Percentiles rank a stretch among this genome's conserved stretches.
phyloP scores from a whole-genome alignment of 164 flowering plant genomes.

The Liriodendron chinense region DNA sequence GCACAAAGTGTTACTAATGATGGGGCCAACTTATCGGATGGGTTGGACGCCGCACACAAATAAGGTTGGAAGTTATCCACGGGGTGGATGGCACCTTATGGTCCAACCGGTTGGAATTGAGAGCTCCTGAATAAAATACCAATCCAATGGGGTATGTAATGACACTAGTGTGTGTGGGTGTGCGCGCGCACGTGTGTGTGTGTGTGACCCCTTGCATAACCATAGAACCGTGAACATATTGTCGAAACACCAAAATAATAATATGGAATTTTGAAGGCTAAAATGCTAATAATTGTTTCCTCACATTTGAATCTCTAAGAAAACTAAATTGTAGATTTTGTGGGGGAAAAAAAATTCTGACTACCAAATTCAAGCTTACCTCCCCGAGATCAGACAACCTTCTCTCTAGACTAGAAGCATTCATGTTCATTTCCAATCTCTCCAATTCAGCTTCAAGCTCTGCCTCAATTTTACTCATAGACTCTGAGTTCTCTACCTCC shows the following conservation, averaged over 20 bases:
- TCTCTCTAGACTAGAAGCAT: slow-evolving; percentile 35
- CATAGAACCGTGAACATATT: background rate
- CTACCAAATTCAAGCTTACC: slow-evolving; percentile 36
- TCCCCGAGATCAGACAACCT: slow-evolving; percentile 41
- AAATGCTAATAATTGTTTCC: background rate
- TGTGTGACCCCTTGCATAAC: background rate
- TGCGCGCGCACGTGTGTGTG: background rate
- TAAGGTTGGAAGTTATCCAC: too few species aligned
- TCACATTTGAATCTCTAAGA: background rate
- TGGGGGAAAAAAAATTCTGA: background rate
- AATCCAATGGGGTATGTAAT: too few species aligned
- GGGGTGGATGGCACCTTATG: too few species aligned
- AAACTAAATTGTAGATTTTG: background rate
- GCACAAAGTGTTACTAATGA: too few species aligned
- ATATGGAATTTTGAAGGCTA: background rate
- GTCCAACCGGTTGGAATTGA: too few species aligned
- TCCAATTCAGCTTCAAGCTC: slow-evolving; percentile 97
- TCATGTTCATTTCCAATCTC: slow-evolving; percentile 69
- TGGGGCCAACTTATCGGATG: too few species aligned
- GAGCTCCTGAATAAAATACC: too few species aligned
- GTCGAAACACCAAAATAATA: background rate
- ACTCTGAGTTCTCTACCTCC: slow-evolving; percentile 33
- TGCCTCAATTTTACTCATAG: slow-evolving; percentile 71
- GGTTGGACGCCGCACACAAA: too few species aligned
- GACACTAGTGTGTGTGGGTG: background rate